Percentiles rank a stretch among this genome's conserved stretches.
These are phyloP conservation scores for Pyrenochaeta sp. DNA, from an alignment of 2,329 filamentous ascomycete species.

Conservation along the genomic window DNA sequence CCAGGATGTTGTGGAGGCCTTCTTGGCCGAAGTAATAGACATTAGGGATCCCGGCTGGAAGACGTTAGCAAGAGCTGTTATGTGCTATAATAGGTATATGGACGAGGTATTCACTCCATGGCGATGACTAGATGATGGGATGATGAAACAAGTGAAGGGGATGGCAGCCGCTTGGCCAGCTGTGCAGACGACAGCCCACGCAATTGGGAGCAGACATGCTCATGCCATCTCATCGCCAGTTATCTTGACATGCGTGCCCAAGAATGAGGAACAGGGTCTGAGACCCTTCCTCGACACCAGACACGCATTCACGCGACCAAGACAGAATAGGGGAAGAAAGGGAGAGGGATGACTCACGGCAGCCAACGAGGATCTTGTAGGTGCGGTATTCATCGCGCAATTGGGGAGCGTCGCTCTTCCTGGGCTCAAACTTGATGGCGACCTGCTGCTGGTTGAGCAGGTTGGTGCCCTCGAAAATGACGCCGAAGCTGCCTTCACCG, in stretches of 20 bases:
- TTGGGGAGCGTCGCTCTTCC: slow-evolving; percentile 98
- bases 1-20: slow-evolving; percentile 97
- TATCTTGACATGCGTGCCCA: background rate
- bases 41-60: slow-evolving; percentile 92
- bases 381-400: slow-evolving; percentile 98
- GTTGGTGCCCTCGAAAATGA: slow-evolving; percentile 98
- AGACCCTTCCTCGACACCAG: background rate
- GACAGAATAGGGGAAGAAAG: slow-evolving; percentile 12
- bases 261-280: background rate
- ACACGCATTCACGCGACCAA: background rate
- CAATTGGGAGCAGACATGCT: too few relatives aligned
- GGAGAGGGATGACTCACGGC: slow-evolving; percentile 74
- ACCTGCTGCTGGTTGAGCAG: slow-evolving; percentile 99
- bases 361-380: slow-evolving; percentile 99
- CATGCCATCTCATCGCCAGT: too few relatives aligned
- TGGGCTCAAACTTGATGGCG: slow-evolving; percentile 99
- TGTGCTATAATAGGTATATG: background rate
- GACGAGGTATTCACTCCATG: background rate
- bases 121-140: background rate
- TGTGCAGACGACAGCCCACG: too few relatives aligned
- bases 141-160: slow-evolving; percentile 18
- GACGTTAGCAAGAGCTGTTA: slow-evolving; percentile 15
- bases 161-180: too few relatives aligned
- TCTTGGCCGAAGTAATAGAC: slow-evolving; percentile 99
- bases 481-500: slow-evolving; percentile 96